These are phyloP conservation scores for Capillidium rhysosporum DNA, from an alignment of 371 early-diverging fungal species.

Conservation along the genomic window DNA sequence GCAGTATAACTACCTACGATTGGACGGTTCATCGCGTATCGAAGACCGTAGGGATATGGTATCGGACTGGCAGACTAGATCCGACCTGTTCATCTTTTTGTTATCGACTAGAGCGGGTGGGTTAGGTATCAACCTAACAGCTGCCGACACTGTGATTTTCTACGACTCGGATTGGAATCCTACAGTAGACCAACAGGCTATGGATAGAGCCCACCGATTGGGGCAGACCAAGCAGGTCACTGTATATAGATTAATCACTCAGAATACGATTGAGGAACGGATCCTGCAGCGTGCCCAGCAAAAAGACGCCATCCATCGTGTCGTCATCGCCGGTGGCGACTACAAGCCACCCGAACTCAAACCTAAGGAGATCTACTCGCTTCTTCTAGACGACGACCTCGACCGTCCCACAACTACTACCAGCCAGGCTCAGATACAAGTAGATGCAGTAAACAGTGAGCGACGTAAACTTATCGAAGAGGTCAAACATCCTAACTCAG, in stretches of 20 bases:
- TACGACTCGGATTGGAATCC: conserved; percentile 99
- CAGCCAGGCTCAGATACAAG: not conserved
- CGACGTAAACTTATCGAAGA: not conserved
- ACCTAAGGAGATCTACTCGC: conserved; percentile 69
- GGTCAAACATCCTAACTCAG: not conserved
- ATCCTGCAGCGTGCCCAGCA: conserved; percentile 76
- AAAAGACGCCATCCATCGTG: conserved; percentile 94
- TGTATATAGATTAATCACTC: conserved; percentile 81
- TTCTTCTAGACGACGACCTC: conserved; percentile 64
- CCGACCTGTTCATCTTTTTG: conserved; percentile 90
- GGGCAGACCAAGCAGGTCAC: conserved; percentile 95
- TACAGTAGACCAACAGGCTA: conserved; percentile 92
- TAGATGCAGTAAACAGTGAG: not conserved
- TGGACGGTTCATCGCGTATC: conserved; percentile 92
- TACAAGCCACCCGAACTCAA: conserved; percentile 61
- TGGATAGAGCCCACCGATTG: conserved; percentile 95
- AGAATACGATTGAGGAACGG: conserved; percentile 82
- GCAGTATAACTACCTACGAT: conserved; percentile 74
- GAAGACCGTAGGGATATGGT: conserved; percentile 86
- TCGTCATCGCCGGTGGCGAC: conserved; percentile 91
- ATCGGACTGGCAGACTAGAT: conserved; percentile 74
- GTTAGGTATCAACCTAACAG: conserved; percentile 97
- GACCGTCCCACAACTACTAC: conserved; percentile 14
- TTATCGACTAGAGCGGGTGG: conserved; percentile 98
- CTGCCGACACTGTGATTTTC: conserved; percentile 98